Percentiles rank a stretch among this genome's conserved stretches.
phyloP scores from a whole-genome alignment of 1,139 yeast species.

The Scheffersomyces cryptocercus region DNA sequence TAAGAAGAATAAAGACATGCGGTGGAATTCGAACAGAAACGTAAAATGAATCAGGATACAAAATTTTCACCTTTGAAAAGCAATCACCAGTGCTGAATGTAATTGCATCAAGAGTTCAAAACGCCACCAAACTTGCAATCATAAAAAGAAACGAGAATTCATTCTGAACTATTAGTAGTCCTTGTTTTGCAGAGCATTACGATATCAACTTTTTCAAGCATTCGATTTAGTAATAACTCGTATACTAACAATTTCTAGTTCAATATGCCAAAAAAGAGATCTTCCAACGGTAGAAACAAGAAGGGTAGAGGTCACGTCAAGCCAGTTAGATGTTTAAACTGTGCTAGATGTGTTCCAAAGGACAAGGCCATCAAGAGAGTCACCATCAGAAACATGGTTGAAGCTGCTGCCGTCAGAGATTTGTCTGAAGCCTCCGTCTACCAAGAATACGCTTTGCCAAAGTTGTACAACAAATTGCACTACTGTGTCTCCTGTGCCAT shows the following conservation, averaged over 20 bases:
- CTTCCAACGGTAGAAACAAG: slow-evolving; percentile 99
- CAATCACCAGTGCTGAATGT: not conserved
- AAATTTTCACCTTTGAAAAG: too few relatives aligned
- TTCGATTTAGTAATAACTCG: too few relatives aligned
- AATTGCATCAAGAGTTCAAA: not conserved
- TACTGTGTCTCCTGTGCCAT: slow-evolving; percentile 99
- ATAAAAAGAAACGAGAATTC: not conserved
- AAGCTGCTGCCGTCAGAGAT: slow-evolving; percentile 99
- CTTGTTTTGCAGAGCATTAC: not conserved
- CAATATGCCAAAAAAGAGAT: slow-evolving; percentile 99
- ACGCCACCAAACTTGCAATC: not conserved
- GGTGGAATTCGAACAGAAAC: too few relatives aligned
- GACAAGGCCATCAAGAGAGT: slow-evolving; percentile 99
- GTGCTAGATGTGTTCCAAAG: slow-evolving; percentile 99
- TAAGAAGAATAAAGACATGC: too few relatives aligned
- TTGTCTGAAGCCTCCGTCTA: slow-evolving; percentile 99
- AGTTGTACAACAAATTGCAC: slow-evolving; percentile 99
- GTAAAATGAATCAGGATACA: too few relatives aligned
- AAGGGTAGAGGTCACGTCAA: slow-evolving; percentile 99
- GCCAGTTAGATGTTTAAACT: slow-evolving; percentile 99
- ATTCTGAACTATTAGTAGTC: not conserved
- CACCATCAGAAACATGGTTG: slow-evolving; percentile 99
- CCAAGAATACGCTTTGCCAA: slow-evolving; percentile 99
- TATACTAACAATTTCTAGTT: slow-evolving; percentile 27
- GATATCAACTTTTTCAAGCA: not conserved